A percentile compares a stretch with the other conserved stretches of the same genome.
phyloP scores from a whole-genome alignment of 192 early-diverging fungal species.

The Entomortierella parvispora region DNA sequence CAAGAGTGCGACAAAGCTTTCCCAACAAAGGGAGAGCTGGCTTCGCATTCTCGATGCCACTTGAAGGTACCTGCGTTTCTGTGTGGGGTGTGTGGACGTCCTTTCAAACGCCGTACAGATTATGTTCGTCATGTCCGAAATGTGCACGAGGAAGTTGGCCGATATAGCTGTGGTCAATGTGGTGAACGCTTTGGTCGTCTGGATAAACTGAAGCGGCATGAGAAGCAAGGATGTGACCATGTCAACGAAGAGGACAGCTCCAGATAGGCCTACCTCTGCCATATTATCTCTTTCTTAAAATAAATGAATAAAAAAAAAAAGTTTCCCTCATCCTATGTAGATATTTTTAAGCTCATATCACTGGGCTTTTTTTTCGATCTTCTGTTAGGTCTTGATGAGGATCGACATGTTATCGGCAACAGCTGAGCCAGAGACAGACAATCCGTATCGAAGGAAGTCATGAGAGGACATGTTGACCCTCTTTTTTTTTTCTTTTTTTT shows the following conservation, averaged over 20 bases:
- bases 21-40: slow-evolving; percentile 49
- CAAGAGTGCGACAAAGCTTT: slow-evolving; percentile 51
- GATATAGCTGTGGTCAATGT: slow-evolving; percentile 42
- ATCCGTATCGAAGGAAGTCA: too few relatives aligned
- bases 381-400: too few relatives aligned
- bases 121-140: slow-evolving; percentile 51
- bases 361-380: too few relatives aligned
- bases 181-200: slow-evolving; percentile 49
- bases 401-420: too few relatives aligned
- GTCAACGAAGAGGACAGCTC: slow-evolving; percentile 39
- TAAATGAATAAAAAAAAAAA: too few relatives aligned
- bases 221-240: slow-evolving; percentile 41
- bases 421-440: too few relatives aligned
- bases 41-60: slow-evolving; percentile 47
- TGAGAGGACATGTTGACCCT: too few relatives aligned
- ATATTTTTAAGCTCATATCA: too few relatives aligned
- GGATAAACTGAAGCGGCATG: slow-evolving; percentile 50
- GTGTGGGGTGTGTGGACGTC: slow-evolving; percentile 49
- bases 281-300: too few relatives aligned
- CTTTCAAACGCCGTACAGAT: slow-evolving; percentile 50
- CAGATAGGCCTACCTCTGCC: too few relatives aligned
- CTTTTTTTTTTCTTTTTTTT: too few relatives aligned
- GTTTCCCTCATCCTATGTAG: too few relatives aligned
- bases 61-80: slow-evolving; percentile 49
- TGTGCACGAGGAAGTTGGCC: slow-evolving; percentile 50